These are phyloP conservation scores for Amaranthus hypochondriacus DNA, from an alignment of 148 eudicot genomes.

Conservation along the genomic window DNA sequence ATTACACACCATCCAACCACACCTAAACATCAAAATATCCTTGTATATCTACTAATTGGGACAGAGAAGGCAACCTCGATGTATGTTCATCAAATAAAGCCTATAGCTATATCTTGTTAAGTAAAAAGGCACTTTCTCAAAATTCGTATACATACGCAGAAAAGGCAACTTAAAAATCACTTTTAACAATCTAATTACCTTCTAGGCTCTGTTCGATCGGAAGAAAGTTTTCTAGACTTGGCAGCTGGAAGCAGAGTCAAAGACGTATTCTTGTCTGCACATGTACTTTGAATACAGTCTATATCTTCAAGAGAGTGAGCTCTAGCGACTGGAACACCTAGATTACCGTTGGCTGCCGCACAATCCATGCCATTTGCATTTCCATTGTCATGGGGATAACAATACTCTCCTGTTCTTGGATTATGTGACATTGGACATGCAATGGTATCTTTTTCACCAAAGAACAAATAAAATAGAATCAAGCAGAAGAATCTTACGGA, in stretches of 20 bases:
- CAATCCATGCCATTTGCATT: constrained; percentile 20
- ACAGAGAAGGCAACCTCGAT: background rate
- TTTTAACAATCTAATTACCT: constrained; percentile 34
- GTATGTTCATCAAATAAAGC: background rate
- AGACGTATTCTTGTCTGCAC: constrained; percentile 46
- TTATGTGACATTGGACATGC: constrained; percentile 19
- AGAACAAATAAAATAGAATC: constrained; percentile 16
- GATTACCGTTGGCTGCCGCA: constrained; percentile 21
- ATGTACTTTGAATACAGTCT: constrained; percentile 50
- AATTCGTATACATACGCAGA: background rate
- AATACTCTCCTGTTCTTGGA: constrained; percentile 23
- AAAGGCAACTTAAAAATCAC: background rate
- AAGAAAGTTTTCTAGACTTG: constrained; percentile 66
- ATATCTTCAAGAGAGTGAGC: constrained; percentile 63
- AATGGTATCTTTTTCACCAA: constrained; percentile 29
- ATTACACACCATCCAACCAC: too few species aligned
- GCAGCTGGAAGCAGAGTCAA: constrained; percentile 54
- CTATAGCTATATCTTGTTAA: constrained; percentile 1
- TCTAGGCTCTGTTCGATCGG: constrained; percentile 67
- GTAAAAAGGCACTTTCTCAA: background rate
- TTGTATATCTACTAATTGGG: too few species aligned
- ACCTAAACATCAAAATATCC: too few species aligned
- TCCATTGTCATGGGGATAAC: constrained; percentile 17
- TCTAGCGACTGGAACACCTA: constrained; percentile 37
- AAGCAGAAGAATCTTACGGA: background rate